Evolutionary conservation across 2,329 filamentous ascomycete species (phyloP).

Genomic region (Tolypocladium tropicale): DNA sequence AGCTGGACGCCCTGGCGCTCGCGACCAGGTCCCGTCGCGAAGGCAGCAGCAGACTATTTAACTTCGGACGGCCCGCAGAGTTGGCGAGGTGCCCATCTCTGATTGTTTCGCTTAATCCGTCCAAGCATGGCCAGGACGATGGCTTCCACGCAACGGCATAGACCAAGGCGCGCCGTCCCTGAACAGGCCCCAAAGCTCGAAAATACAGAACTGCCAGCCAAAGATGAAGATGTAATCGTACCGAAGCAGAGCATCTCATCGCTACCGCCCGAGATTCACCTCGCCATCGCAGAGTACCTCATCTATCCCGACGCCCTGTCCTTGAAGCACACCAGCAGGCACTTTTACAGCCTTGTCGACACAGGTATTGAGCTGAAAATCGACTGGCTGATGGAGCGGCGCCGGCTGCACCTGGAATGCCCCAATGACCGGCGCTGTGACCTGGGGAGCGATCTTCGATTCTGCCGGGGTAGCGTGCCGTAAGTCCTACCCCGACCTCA

Average conservation of each 20-base stretch:
- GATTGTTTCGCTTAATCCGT: too few relatives aligned
- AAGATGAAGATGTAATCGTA: background rate
- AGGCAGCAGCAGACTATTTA: background rate
- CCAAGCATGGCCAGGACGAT: background rate
- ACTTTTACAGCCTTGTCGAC: slow-evolving; percentile 55
- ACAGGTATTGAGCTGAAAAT: slow-evolving; percentile 58
- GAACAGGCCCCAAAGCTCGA: background rate
- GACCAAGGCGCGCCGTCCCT: background rate
- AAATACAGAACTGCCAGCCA: too few relatives aligned
- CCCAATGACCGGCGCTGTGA: slow-evolving; percentile 49
- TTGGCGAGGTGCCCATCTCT: background rate
- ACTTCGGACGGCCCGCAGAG: background rate
- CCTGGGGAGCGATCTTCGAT: slow-evolving; percentile 46
- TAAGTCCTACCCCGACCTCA: slow-evolving; percentile 25
- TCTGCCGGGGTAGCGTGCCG: slow-evolving; percentile 50
- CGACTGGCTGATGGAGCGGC: slow-evolving; percentile 57
- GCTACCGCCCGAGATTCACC: slow-evolving; percentile 58
- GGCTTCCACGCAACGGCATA: background rate
- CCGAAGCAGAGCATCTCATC: slow-evolving; percentile 3
- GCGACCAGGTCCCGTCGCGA: background rate
- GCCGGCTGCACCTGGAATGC: slow-evolving; percentile 53
- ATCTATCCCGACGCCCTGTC: slow-evolving; percentile 63
- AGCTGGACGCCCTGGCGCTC: background rate
- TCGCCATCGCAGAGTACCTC: slow-evolving; percentile 49
- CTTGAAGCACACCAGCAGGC: slow-evolving; percentile 53